Evolutionary conservation across 768 basidiomycete genomes (phyloP), one percentile per base, ranked within the genome.

Genomic region (Fomitopsis pulvina): DNA sequence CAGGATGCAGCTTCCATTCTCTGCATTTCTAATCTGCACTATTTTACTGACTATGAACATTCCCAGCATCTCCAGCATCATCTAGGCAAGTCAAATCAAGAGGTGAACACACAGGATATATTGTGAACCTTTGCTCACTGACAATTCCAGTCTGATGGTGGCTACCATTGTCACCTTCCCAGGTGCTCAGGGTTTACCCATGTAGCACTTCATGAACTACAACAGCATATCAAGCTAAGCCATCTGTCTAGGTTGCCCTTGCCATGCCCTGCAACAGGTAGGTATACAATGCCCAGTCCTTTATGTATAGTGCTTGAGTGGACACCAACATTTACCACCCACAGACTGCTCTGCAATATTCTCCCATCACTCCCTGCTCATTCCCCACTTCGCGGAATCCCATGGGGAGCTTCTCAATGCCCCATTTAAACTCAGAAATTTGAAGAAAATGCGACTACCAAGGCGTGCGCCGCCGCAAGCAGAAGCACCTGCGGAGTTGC

Each of bases 181-280:
- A 47, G 43, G 28, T 59, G 58, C 30, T 30, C 52, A 8, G 55
- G 41, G 2, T 47, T 45, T 18, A 25, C 28, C 16, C 55, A 56
- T 42, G 34, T 24, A 21, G 46, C 34, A 3, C n/a, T 50, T 21
- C 16, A 28, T 32, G 55, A 52, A 6, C 44, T 59, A 16, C 18
- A 27, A 18, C 28, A 51, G 18, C 58, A 59, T 20, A 41, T 59
- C 2, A 32, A 48, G 29, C 42, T 50, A 0, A 56, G 55, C 39
- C 58, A 59, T 37, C 27, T 59, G 47, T 50, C 53, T 1, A 45
- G 53, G 32, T 11, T 59, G 0, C 27, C 47, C 1, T 22, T 59
- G 3, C 53, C 52, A 29, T 59, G 58, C 41, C 58, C 58, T 2
- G 24, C 51, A 10, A 16, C 52, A 48, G 58, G 58, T 59, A 3